Evolutionary conservation across 257 asterid genomes (phyloP).

Genomic region (Cordia subcordata): DNA sequence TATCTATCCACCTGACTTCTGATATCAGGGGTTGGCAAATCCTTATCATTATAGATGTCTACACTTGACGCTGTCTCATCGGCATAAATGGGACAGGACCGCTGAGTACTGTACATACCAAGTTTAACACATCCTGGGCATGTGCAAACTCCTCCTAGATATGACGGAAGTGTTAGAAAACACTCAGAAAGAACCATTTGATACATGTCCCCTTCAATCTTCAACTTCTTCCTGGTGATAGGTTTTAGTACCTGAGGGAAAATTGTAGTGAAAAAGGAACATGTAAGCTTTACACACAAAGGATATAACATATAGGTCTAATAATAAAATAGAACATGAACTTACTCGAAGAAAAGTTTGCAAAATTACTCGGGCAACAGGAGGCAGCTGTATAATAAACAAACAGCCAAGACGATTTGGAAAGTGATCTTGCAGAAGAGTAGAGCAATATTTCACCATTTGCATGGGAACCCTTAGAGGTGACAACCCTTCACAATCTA

Average conservation of each 20-base stretch:
- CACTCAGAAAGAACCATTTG: conserved; percentile 47
- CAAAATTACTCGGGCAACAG: conserved; percentile 81
- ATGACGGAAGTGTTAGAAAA: conserved; percentile 58
- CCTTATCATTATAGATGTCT: conserved; percentile 24
- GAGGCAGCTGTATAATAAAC: conserved; percentile 70
- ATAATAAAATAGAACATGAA: conserved; percentile 2
- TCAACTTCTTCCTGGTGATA: conserved; percentile 70
- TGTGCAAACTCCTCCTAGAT: conserved; percentile 77
- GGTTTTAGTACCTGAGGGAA: conserved; percentile 72
- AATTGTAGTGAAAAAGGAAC: conserved; percentile 6
- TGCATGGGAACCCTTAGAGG: conserved; percentile 84
- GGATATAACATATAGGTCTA: not conserved
- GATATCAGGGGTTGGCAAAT: conserved; percentile 21
- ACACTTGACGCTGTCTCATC: conserved; percentile 20
- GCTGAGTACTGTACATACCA: conserved; percentile 17
- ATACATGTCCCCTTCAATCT: conserved; percentile 66
- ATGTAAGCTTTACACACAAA: not conserved
- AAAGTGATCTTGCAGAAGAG: conserved; percentile 79
- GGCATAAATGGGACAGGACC: conserved; percentile 6
- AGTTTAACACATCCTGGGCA: conserved; percentile 58
- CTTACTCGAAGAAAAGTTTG: conserved; percentile 83
- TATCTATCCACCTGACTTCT: conserved; percentile 26
- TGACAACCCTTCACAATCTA: conserved; percentile 72
- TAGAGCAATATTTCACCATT: conserved; percentile 68
- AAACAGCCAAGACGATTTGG: conserved; percentile 82